Conservation (phyloP, 257 asterid genomes). For the Dorcoceras hygrometricum region DNA sequence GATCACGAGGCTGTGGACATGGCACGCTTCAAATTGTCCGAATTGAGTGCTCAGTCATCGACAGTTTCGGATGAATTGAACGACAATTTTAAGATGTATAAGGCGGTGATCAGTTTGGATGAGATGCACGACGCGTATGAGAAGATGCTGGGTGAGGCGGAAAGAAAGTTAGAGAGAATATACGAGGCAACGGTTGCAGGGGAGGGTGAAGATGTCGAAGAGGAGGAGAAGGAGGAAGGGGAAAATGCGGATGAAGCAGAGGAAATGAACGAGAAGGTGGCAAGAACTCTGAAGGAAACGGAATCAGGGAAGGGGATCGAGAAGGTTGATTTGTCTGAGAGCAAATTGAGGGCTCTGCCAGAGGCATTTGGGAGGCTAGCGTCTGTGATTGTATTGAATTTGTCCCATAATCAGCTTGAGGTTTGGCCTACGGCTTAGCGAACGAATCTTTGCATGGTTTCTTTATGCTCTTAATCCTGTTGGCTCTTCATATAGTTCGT, state of each 20-base stretch:
- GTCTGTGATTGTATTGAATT: conserved; percentile 56
- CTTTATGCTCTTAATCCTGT: conserved; percentile 1
- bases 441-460: neutral
- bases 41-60: conserved; percentile 45
- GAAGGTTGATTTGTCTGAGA: conserved; percentile 59
- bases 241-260: conserved; percentile 34
- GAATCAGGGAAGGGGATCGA: conserved; percentile 51
- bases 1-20: conserved; percentile 84
- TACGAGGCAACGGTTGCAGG: conserved; percentile 83
- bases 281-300: conserved; percentile 59
- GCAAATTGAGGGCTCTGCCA: conserved; percentile 59
- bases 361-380: conserved; percentile 71
- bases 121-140: conserved; percentile 82
- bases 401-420: conserved; percentile 76
- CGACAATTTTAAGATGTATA: conserved; percentile 48
- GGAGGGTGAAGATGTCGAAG: conserved; percentile 31
- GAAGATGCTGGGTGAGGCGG: conserved; percentile 78
- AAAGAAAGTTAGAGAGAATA: conserved; percentile 69
- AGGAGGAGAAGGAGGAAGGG: conserved; percentile 33
- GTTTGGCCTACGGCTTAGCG: conserved; percentile 31
- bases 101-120: conserved; percentile 68
- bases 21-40: conserved; percentile 58
- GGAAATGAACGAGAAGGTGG: conserved; percentile 64
- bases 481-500: conserved; percentile 2
- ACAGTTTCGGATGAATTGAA: conserved; percentile 31